Conservation (phyloP, 805 yeast genomes). For the Teunomyces gatunensis region DNA sequence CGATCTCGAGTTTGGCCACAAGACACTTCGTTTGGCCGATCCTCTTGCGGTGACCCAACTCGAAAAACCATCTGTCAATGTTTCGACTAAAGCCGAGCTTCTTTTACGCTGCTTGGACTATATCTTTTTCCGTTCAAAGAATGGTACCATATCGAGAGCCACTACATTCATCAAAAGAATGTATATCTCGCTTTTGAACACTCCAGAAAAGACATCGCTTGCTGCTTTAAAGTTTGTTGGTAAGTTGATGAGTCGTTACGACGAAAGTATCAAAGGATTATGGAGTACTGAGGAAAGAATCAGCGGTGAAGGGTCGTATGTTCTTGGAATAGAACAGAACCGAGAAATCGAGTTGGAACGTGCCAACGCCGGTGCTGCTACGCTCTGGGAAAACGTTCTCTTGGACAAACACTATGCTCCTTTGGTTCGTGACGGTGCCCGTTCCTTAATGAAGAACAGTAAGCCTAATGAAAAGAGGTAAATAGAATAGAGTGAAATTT, state of each 20-base stretch:
- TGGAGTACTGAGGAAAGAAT: conserved; percentile 88
- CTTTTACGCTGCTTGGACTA: conserved; percentile 73
- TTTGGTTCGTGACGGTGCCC: conserved; percentile 64
- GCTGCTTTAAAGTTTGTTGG: conserved; percentile 78
- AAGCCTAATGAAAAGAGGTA: conserved; percentile 15
- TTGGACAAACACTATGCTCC: conserved; percentile 84
- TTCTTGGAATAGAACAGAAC: conserved; percentile 57
- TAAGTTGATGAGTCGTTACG: conserved; percentile 65
- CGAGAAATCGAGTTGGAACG: conserved; percentile 59
- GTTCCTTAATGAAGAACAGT: conserved; percentile 40
- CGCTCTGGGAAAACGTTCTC: conserved; percentile 83
- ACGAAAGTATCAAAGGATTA: conserved; percentile 66
- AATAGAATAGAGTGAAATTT: too few relatives aligned
- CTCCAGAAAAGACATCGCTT: conserved; percentile 85
- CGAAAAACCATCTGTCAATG: conserved; percentile 71
- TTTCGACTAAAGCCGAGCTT: conserved; percentile 86
- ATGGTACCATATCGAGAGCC: conserved; percentile 66
- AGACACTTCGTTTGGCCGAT: conserved; percentile 75
- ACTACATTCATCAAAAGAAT: conserved; percentile 81
- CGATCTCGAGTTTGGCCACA: conserved; percentile 83
- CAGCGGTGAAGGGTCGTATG: conserved; percentile 63
- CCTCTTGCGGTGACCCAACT: conserved; percentile 49
- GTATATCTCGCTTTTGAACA: conserved; percentile 61
- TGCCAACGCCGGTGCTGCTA: conserved; percentile 83
- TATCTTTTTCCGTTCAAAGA: conserved; percentile 72